Conservation (phyloP, 2,329 filamentous ascomycete genomes). For the Harringtonia aguacate region DNA sequence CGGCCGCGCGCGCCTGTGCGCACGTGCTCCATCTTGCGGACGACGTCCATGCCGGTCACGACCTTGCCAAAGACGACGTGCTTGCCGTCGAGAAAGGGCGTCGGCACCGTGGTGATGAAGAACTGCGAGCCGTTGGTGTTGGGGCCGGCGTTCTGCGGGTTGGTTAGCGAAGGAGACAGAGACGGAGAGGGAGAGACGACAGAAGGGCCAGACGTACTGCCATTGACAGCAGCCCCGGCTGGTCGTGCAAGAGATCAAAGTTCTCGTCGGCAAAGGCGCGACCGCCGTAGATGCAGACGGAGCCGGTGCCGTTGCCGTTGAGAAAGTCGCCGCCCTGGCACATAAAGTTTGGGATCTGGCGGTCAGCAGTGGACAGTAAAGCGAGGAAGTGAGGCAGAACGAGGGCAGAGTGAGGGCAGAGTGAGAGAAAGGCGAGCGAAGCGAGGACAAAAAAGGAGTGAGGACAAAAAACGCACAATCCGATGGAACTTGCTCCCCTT, state of each 20-base stretch:
- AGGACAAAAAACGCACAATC: constrained; percentile 55
- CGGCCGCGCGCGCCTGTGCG: constrained; percentile 63
- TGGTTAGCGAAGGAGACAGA: background rate
- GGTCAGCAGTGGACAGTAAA: too few species aligned
- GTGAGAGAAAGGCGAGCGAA: background rate
- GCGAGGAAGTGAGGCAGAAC: background rate
- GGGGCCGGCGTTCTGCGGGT: constrained; percentile 66
- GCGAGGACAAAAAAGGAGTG: background rate
- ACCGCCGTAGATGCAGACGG: constrained; percentile 76
- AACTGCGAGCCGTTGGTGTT: constrained; percentile 95
- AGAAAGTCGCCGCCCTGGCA: constrained; percentile 90
- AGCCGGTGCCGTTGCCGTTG: constrained; percentile 85
- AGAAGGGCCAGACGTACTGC: constrained; percentile 73
- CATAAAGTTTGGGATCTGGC: constrained; percentile 90
- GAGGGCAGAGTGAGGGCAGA: background rate
- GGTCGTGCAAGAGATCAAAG: constrained; percentile 68
- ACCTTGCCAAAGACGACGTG: constrained; percentile 95
- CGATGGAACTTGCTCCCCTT: constrained; percentile 92
- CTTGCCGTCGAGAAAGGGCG: constrained; percentile 82
- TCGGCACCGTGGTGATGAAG: constrained; percentile 86
- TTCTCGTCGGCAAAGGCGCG: constrained; percentile 86
- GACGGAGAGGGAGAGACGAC: background rate
- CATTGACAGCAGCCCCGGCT: constrained; percentile 80
- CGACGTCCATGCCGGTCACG: constrained; percentile 79
- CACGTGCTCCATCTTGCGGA: constrained; percentile 85